A percentile compares a stretch with the other conserved stretches of the same genome.
phyloP scores from a whole-genome alignment of 495 filamentous ascomycete genomes.

The Baudoinia panamericana region DNA sequence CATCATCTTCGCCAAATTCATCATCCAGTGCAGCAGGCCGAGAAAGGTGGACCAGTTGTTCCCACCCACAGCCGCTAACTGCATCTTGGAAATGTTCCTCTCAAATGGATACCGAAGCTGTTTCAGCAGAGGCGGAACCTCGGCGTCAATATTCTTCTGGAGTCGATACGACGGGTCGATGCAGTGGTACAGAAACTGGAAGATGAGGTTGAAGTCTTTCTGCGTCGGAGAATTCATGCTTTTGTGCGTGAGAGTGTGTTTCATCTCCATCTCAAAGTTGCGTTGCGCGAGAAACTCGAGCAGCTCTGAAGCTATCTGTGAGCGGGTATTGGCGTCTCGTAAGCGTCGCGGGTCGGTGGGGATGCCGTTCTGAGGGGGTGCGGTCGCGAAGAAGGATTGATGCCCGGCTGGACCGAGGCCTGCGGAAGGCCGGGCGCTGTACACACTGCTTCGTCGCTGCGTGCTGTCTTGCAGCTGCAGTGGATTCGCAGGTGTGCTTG shows the following conservation, averaged over 20 bases:
- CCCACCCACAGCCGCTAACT: constrained; percentile 84
- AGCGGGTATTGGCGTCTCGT: constrained; percentile 60
- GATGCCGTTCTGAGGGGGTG: constrained; percentile 60
- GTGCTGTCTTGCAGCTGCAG: constrained; percentile 31
- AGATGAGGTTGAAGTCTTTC: constrained; percentile 93
- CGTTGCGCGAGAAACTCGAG: constrained; percentile 80
- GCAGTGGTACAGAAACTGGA: constrained; percentile 92
- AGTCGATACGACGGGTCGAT: constrained; percentile 90
- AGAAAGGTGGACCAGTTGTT: constrained; percentile 93
- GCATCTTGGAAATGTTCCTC: constrained; percentile 84
- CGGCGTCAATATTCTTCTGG: constrained; percentile 80
- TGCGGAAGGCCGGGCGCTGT: constrained; percentile 49
- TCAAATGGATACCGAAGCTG: constrained; percentile 90
- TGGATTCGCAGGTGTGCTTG: constrained; percentile 34
- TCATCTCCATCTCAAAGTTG: constrained; percentile 96
- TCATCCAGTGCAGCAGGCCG: constrained; percentile 94
- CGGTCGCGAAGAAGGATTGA: constrained; percentile 86
- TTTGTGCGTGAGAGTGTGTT: constrained; percentile 74
- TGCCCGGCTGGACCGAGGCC: constrained; percentile 49
- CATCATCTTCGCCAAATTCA: constrained; percentile 88
- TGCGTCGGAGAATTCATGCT: constrained; percentile 86
- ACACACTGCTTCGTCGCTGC: constrained; percentile 79
- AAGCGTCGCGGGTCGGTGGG: constrained; percentile 83
- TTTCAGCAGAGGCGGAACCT: constrained; percentile 81
- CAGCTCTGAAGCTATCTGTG: constrained; percentile 73